Evolutionary conservation across 2,329 filamentous ascomycete genomes (phyloP), one percentile per base, ranked within the genome.

Genomic region (Pseudogymnoascus sp.): DNA sequence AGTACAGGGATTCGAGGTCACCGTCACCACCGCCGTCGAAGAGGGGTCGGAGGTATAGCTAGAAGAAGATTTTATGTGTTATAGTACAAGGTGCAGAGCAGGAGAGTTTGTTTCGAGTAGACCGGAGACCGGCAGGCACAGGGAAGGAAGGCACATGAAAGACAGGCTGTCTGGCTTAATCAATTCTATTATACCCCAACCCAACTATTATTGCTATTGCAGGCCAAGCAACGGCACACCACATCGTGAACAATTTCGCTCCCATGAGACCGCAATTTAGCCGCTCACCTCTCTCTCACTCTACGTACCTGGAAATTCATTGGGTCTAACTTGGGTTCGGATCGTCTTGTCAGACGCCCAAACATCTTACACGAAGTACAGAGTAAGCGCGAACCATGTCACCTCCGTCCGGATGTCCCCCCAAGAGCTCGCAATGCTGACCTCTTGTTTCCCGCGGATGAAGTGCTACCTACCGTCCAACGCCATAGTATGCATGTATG

Each of bases 11-110:
- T 61, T 66, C 64, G 38, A 61, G 62, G 41, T 67, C 64, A 24
- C 35, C 37, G 19, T n/a, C 37, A 38, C 69, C 69, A n/a, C 70
- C 70, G 41, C 69, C 70, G 43, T 26, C 61, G 19, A 71, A 71
- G 59, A 64, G 71, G 59, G 70, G 70, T 11, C 63, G 69, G 50
- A 66, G 68, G 66, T 68, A 69, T 61, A 69, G 66, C 56, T 71
- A 67, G 61, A 50, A 59, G 60, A 37, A 38, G 31, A 33, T 60
- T 28, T 33, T 19, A 43, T 31, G 43, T 31, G 43, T 61, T 38
- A 61, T 64, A 61, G 35, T 60, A 59, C 41, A 59, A 62, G 61
- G 61, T 40, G 46, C 12, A 62, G 16, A 26, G 50, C 22, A 19
- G 41, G 50, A 56, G n/a, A 56, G 28, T 14, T 56, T 56, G 50